Base-by-base conservation (phyloP, 1,284 basidiomycete species). In the Pseudozyma sp. region DNA sequence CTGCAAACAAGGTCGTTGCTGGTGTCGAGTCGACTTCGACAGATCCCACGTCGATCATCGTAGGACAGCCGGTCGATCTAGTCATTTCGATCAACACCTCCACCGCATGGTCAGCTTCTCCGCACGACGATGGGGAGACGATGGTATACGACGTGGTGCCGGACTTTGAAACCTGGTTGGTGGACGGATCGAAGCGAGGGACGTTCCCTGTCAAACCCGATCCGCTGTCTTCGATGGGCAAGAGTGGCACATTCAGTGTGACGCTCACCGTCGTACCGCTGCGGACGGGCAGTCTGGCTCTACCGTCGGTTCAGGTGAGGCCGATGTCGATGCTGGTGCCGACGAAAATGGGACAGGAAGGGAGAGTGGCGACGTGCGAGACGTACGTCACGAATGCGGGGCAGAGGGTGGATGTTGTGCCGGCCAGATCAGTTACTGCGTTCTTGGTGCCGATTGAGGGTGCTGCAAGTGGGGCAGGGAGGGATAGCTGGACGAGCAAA, bases 121-220 rank as follows among this genome's bases (percentile, higher is more conserved):
- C 49, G 1, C 24, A 35, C 11, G 39, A 48, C 2, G 45, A 48
- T 4, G 44, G 57, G 8, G 54, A 47, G 35, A 48, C 43, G 40
- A 73, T 83, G 58, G 46, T 73, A 33, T 83, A 81, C 65, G 71
- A 83, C 17, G 31, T 83, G 3, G 35, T 71, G 2, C 66, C 61
- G 29, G 80, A 81, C 44, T 78, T 75, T 42, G 77, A 79, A 24
- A 63, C 55, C 17, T 83, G 81, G 81, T 53, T 81, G 14, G 68
- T 83, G 1, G 72, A 72, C 59, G 81, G 81, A 9, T 14, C 29
- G 4, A 79, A 79, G 31, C 65, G 75, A 30, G 76, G 76, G 5
- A 62, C 34, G 6, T 72, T 76, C 19, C 5, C 43, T 4, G 17
- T 73, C 8, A 11, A 33, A 16, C 37, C 16, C 14, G 11, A 42